Conservation (phyloP, 148 eudicot genomes). For the Arctostaphylos glauca region DNA sequence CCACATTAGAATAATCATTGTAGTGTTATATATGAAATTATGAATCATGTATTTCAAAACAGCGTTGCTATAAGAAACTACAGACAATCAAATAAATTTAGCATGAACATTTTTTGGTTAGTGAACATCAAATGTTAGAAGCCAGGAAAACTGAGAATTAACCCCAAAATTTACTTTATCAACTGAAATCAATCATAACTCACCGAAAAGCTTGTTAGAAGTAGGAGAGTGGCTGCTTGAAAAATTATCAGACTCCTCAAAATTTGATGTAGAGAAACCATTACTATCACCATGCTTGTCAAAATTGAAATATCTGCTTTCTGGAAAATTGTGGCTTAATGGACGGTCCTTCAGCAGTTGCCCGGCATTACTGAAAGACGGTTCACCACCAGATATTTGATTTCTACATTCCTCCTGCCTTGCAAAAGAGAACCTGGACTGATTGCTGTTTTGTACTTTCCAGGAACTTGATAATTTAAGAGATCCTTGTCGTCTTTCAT, state of each 20-base stretch:
- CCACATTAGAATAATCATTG: background rate
- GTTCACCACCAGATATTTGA: slow-evolving; percentile 33
- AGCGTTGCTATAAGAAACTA: background rate
- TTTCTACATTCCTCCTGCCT: slow-evolving; percentile 63
- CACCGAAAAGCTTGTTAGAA: slow-evolving; percentile 54
- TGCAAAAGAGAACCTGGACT: slow-evolving; percentile 96
- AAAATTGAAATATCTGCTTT: slow-evolving; percentile 36
- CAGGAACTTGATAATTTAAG: slow-evolving; percentile 44
- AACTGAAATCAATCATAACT: slow-evolving; percentile 17
- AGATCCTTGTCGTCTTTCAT: slow-evolving; percentile 55
- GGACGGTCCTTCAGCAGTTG: slow-evolving; percentile 32
- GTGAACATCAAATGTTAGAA: background rate
- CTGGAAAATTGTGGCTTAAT: slow-evolving; percentile 38
- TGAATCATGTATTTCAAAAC: background rate
- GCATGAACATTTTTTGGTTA: background rate
- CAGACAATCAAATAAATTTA: background rate
- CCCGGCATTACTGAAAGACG: slow-evolving; percentile 37
- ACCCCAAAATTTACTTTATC: background rate
- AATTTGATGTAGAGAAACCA: slow-evolving; percentile 42
- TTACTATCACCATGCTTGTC: slow-evolving; percentile 41
- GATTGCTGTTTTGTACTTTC: slow-evolving; percentile 64
- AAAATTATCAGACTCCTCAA: slow-evolving; percentile 38
- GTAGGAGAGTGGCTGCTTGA: slow-evolving; percentile 41
- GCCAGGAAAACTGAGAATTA: background rate
- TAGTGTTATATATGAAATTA: background rate